Evolutionary conservation across 2,329 filamentous ascomycete species (phyloP).

Genomic region (Exophiala sp.): DNA sequence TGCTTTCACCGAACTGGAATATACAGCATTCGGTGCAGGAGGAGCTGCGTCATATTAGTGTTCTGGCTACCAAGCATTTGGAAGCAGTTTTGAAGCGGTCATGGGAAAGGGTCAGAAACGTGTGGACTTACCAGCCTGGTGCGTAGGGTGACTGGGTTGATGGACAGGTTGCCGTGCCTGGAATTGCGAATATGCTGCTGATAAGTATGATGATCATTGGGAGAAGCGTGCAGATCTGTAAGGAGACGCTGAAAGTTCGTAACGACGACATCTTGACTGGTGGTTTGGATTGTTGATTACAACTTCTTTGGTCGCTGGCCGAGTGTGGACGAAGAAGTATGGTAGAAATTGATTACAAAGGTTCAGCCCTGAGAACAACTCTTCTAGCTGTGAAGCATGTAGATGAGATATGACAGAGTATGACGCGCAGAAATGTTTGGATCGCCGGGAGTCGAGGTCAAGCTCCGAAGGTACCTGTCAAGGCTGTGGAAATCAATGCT

Average conservation of each 20-base stretch:
- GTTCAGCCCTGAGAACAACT: too few relatives aligned
- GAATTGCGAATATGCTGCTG: not conserved
- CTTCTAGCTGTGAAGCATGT: too few relatives aligned
- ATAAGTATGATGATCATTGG: not conserved
- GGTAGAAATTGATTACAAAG: too few relatives aligned
- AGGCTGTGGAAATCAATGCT: too few relatives aligned
- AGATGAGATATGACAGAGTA: too few relatives aligned
- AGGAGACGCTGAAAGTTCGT: not conserved
- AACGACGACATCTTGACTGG: not conserved
- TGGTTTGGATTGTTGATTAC: not conserved
- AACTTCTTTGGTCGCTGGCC: too few relatives aligned
- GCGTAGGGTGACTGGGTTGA: conserved; percentile 1
- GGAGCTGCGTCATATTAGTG: not conserved
- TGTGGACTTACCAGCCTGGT: not conserved
- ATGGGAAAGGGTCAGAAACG: not conserved
- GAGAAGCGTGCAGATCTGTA: not conserved
- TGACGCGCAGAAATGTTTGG: too few relatives aligned
- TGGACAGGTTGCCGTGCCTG: not conserved
- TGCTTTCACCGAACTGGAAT: conserved; percentile 1
- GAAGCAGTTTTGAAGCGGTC: too few relatives aligned
- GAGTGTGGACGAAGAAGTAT: too few relatives aligned
- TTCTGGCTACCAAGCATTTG: too few relatives aligned
- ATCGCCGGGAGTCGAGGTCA: too few relatives aligned
- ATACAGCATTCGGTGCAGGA: conserved; percentile 15
- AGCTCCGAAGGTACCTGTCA: too few relatives aligned